Evolutionary conservation across 2,329 filamentous ascomycete species (phyloP).

Genomic region (Parafenestella ontariensis): DNA sequence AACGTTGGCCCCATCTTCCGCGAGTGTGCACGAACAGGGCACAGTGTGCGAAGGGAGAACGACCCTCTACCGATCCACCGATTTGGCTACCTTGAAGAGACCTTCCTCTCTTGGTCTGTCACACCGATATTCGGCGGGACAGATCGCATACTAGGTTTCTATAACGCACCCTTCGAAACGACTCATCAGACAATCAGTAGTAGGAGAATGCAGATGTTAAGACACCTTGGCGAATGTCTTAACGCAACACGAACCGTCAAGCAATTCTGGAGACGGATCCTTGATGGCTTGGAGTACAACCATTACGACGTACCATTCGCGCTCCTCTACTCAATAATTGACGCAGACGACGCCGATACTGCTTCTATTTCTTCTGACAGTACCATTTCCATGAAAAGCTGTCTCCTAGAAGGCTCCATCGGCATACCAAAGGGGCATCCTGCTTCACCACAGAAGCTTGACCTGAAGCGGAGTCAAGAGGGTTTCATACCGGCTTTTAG

Average conservation of each 20-base stretch:
- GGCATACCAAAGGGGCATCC: constrained; percentile 41
- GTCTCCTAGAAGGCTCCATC: constrained; percentile 42
- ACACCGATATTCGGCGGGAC: constrained; percentile 51
- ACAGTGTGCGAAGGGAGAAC: constrained; percentile 36
- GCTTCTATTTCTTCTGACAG: constrained; percentile 36
- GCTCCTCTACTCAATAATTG: constrained; percentile 40
- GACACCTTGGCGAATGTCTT: constrained; percentile 48
- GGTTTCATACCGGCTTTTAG: constrained; percentile 42
- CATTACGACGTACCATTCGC: constrained; percentile 43
- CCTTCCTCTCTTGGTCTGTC: constrained; percentile 55
- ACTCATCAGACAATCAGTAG: constrained; percentile 49
- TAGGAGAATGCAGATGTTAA: constrained; percentile 49
- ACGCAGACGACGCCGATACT: constrained; percentile 35
- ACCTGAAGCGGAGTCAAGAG: constrained; percentile 37
- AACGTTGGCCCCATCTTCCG: constrained; percentile 43
- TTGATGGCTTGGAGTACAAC: constrained; percentile 56
- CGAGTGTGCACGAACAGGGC: constrained; percentile 39
- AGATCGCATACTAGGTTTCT: constrained; percentile 39
- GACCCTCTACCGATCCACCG: constrained; percentile 39
- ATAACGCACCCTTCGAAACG: constrained; percentile 46
- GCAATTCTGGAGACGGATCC: constrained; percentile 58
- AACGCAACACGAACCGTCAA: constrained; percentile 36
- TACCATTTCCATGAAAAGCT: constrained; percentile 35
- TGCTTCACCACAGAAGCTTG: constrained; percentile 34
- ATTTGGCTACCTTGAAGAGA: constrained; percentile 39